A percentile compares a stretch with the other conserved stretches of the same genome.
Evolutionary conservation across 306 rosid genomes (phyloP).

Genomic region (Sophora flavescens): DNA sequence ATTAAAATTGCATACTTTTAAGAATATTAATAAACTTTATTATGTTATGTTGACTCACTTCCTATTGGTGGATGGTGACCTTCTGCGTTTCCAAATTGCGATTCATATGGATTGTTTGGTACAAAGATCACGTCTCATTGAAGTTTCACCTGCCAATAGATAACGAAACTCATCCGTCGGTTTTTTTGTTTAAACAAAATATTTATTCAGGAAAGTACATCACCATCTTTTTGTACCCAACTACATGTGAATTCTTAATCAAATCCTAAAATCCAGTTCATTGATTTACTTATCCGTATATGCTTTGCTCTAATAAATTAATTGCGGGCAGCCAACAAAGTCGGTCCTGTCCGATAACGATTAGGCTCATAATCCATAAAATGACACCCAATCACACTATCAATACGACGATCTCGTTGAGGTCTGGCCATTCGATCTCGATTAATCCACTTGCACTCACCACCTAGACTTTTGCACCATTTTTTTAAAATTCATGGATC

Average conservation of each 20-base stretch:
- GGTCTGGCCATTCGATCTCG: too few relatives aligned
- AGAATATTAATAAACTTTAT: conserved; percentile 44
- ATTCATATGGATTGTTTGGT: conserved; percentile 47
- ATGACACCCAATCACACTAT: too few relatives aligned
- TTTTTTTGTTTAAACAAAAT: conserved; percentile 5
- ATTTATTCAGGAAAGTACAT: neutral
- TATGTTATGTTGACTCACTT: conserved; percentile 44
- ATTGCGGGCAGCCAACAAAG: neutral
- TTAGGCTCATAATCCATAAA: too few relatives aligned
- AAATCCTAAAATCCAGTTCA: neutral
- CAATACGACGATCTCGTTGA: too few relatives aligned
- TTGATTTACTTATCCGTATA: neutral
- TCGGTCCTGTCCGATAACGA: too few relatives aligned
- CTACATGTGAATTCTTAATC: neutral
- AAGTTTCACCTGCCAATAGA: conserved; percentile 50
- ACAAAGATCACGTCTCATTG: conserved; percentile 41
- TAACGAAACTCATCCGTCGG: conserved; percentile 42
- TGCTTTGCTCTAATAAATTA: neutral
- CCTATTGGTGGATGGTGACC: conserved; percentile 43
- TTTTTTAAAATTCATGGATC: too few relatives aligned
- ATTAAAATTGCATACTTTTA: conserved; percentile 45
- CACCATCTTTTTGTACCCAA: neutral
- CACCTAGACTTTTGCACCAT: too few relatives aligned
- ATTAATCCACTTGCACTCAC: too few relatives aligned
- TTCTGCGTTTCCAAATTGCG: conserved; percentile 42